phyloP scores from a whole-genome alignment of 2,329 filamentous ascomycete species.

The Xylariaceae sp. region DNA sequence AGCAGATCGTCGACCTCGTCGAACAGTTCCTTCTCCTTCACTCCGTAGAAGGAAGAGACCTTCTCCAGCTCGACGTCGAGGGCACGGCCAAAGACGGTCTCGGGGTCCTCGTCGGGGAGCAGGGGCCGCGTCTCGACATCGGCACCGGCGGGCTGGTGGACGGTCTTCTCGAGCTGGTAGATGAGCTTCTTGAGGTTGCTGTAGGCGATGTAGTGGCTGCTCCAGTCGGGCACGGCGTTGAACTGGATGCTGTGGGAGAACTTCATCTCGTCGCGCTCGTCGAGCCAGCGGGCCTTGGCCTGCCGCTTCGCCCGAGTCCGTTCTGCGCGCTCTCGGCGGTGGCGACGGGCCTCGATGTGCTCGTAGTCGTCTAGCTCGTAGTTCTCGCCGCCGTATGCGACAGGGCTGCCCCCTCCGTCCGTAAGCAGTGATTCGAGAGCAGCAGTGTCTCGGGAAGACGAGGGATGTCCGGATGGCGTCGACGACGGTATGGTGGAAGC shows the following conservation, averaged over 20 bases:
- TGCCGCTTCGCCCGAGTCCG: slow-evolving; percentile 38
- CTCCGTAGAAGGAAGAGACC: slow-evolving; percentile 80
- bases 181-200: slow-evolving; percentile 99
- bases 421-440: slow-evolving; percentile 14
- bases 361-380: slow-evolving; percentile 32
- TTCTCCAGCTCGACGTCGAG: slow-evolving; percentile 90
- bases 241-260: slow-evolving; percentile 99
- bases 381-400: slow-evolving; percentile 5
- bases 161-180: slow-evolving; percentile 84
- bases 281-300: slow-evolving; percentile 62
- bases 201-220: slow-evolving; percentile 94
- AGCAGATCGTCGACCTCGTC: slow-evolving; percentile 73
- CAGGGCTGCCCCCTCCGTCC: slow-evolving; percentile 13
- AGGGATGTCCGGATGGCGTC: slow-evolving; percentile 17
- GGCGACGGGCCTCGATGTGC: slow-evolving; percentile 22
- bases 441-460: slow-evolving; percentile 20
- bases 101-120: slow-evolving; percentile 65
- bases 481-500: slow-evolving; percentile 19
- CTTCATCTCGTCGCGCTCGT: slow-evolving; percentile 86
- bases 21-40: slow-evolving; percentile 83
- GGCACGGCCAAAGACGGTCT: slow-evolving; percentile 71
- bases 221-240: slow-evolving; percentile 99
- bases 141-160: slow-evolving; percentile 53
- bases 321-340: slow-evolving; percentile 24
- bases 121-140: slow-evolving; percentile 84